These are phyloP conservation scores for Gossypium longicalyx DNA, from an alignment of 345 rosid species.

Conservation along the genomic window DNA sequence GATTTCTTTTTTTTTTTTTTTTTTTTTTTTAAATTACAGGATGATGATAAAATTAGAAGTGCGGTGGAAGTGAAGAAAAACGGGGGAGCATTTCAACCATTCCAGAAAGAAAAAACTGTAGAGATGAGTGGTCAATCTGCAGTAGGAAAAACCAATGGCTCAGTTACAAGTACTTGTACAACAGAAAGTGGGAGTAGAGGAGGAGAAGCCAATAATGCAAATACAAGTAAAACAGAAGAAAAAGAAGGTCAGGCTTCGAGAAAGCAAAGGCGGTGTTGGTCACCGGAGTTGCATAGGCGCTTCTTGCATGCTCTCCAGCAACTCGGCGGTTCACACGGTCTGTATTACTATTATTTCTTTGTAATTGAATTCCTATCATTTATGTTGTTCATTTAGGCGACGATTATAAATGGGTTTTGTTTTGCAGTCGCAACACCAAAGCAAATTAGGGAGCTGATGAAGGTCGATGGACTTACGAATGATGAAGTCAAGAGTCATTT, in stretches of 20 bases:
- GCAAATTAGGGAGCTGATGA: constrained; percentile 93
- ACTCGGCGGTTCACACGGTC: constrained; percentile 94
- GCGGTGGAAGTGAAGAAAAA: constrained; percentile 62
- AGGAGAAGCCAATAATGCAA: not conserved
- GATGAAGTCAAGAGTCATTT: constrained; percentile 99
- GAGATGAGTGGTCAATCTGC: constrained; percentile 29
- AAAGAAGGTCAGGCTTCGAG: constrained; percentile 45
- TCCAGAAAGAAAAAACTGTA: constrained; percentile 40
- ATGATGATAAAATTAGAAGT: constrained; percentile 39
- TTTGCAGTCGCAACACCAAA: constrained; percentile 83
- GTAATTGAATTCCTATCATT: not conserved
- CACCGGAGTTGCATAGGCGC: constrained; percentile 85
- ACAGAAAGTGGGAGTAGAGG: constrained; percentile 26
- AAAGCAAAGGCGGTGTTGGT: constrained; percentile 90
- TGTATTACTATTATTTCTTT: not conserved
- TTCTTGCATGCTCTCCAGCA: constrained; percentile 85
- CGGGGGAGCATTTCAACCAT: constrained; percentile 77
- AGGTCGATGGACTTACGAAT: constrained; percentile 86
- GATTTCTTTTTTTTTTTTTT: not conserved
- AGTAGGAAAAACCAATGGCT: constrained; percentile 22
- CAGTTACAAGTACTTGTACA: constrained; percentile 45
- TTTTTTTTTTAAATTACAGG: constrained; percentile 21
- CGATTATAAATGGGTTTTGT: constrained; percentile 6
- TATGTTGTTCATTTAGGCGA: not conserved
- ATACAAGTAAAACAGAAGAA: constrained; percentile 31